Evolutionary conservation across 805 yeast genomes (phyloP).

Genomic region (Yarrowia deformans): DNA sequence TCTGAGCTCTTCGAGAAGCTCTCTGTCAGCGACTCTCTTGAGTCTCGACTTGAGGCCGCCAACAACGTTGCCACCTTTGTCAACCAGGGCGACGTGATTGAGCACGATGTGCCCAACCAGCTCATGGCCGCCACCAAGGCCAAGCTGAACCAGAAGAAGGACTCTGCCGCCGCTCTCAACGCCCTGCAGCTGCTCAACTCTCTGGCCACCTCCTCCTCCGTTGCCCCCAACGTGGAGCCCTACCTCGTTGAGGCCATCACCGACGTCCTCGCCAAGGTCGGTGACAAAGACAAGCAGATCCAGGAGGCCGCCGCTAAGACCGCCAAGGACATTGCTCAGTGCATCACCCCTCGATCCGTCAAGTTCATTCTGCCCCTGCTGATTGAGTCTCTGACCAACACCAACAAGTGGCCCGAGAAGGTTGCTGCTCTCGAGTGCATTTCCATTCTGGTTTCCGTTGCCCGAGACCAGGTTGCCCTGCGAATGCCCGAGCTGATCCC

Average conservation of each 20-base stretch:
- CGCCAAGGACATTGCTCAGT: conserved; percentile 74
- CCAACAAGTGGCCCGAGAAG: conserved; percentile 97
- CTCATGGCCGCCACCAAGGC: conserved; percentile 80
- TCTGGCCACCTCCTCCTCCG: conserved; percentile 75
- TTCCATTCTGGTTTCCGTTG: conserved; percentile 87
- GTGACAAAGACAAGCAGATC: conserved; percentile 85
- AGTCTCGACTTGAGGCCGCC: conserved; percentile 85
- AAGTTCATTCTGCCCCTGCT: conserved; percentile 87
- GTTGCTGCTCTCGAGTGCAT: conserved; percentile 85
- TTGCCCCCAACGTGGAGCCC: conserved; percentile 96
- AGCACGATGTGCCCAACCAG: conserved; percentile 94
- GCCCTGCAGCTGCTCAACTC: conserved; percentile 85
- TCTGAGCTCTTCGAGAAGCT: conserved; percentile 90
- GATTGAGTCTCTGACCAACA: conserved; percentile 67
- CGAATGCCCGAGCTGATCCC: conserved; percentile 99
- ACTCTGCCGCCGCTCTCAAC: conserved; percentile 65
- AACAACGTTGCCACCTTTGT: conserved; percentile 89
- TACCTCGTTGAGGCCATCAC: conserved; percentile 80
- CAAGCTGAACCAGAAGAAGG: conserved; percentile 83
- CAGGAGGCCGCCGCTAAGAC: conserved; percentile 78
- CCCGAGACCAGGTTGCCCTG: conserved; percentile 94
- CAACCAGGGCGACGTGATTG: conserved; percentile 90
- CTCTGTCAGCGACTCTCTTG: conserved; percentile 79
- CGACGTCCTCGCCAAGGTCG: conserved; percentile 76
- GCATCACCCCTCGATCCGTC: conserved; percentile 92